Evolutionary conservation across 176 grass and related monocot genomes (phyloP), one percentile per base, ranked within the genome.

Genomic region (Carex pumila): DNA sequence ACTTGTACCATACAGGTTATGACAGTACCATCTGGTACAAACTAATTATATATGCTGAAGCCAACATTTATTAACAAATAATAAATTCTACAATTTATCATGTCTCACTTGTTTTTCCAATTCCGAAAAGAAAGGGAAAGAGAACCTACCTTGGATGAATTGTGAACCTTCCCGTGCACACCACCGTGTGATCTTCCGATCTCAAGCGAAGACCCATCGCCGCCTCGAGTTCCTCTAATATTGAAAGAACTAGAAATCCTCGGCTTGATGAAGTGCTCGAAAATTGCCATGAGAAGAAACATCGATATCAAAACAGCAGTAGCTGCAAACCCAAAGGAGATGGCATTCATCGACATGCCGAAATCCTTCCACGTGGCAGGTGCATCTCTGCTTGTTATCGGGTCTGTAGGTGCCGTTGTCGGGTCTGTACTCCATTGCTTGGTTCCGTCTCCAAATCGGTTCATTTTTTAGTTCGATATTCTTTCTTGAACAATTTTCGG

Each of bases 251-350:
- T 84, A 53, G 94, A 88, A 15, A 86, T 89, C 39, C 85, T 91
- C 36, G 91, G 93, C 45, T 92, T 99, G 90, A 95, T 94, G 73
- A 99, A 88, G 79, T 99, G 96, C 83, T 99, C 96, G 71, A 99
- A 94, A 84, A 99, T 93, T 39, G 97, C 91, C 93, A 94, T 96
- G 88, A 99, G 86, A 81, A 99, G 97, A 90, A 99, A 99, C 88
- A 99, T 93, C 29, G 93, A 95, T 83, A 99, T 88, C 84, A 99
- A 72, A 77, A 99, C 90, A 13, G 97, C 91, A 0, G 93, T 99
- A 74, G 93, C 97, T n/a, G 88, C 97, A 84, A 99, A 92, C 56
- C 93, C 93, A 50, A 99, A 99, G 3, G 97, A 96, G 71, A 99
- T 94, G 21, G 97, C 91, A 61, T 95, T 94, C 93, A 94, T 94